Base-by-base conservation (phyloP, 2,329 filamentous ascomycete genomes). In the Elsinoe batatas region DNA sequence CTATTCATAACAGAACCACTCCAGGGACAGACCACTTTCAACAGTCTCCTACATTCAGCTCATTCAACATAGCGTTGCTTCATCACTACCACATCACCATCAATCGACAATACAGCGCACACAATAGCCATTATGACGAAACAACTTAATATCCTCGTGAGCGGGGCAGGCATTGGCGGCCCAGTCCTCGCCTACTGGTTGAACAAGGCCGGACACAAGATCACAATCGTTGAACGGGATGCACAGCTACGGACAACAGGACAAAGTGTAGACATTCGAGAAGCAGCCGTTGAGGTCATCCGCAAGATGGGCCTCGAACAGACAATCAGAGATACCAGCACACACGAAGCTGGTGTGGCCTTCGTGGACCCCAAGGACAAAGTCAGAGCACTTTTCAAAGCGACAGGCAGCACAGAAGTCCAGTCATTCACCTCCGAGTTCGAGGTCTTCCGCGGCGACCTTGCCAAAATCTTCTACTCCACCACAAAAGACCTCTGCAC, bases 251-350 rank as follows among this genome's bases (percentile, higher is more conserved):
- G 72, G 11, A 65, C 64, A 3, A 69, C 70, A 20, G 75, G 75
- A 1, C 72, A 74, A 57, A 68, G 73, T 17, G 64, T 77, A 38
- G 75, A 77, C 58, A 68, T 77, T 3, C 72, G 74, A 26, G 71
- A 67, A 1, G 60, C 67, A 4, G 74, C 69, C 0, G 64, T 76
- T 13, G 64, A 71, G 5, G 65, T 75, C 11, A 71, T 76, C 43
- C 61, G 64, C 18, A 67, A 65, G 35, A 68, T 76, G 59, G 71
- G 71, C 1, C 59, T 76, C 13, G 67, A 72, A 44, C 59, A 62
- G 1, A 63, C 63, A 0, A 65, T 77, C 30, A 68, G 68, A 8
- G 61, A 62, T 1, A 61, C 63, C 3, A 63, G 66, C 13, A 72
- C 71, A 2, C 65, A 66, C 10, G 74, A 76, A 61, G 62, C 64